Evolutionary conservation across 2,329 filamentous ascomycete species (phyloP), one percentile per base, ranked within the genome.

Genomic region (Apiospora phragmitis): DNA sequence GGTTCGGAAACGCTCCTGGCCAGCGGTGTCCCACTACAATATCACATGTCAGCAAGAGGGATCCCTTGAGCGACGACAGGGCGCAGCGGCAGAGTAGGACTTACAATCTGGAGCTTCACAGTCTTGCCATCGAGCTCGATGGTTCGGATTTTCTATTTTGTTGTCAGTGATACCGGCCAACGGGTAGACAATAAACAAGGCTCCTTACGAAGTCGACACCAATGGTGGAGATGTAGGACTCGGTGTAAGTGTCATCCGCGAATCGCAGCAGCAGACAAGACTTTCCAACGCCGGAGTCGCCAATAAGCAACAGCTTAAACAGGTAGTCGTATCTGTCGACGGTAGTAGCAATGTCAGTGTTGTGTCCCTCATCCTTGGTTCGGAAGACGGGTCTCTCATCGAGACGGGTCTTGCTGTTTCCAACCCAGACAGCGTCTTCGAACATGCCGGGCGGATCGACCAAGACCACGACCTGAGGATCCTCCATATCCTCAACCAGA

Each of bases 301-400:
- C 96, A 91, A 99, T 99, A 88, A 99, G 95, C 85, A 99, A 94
- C 77, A 99, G 94, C 92, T 99, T 99, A 92, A 99, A 99, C 81
- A 99, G 94, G 85, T 99, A 99, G 84, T 99, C 96, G 93, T 99
- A 99, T 96, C 96, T 98, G 81, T 72, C 8, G 24, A 43, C 7
- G n/a, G 42, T 42, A 43, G 32, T 16, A 55, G 47, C 38, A 29
- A 41, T 14, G 47, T 51, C 35, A 42, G 42, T 12, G 4, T 43
- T 43, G 7, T 2, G 3, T 12, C 12, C 26, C 38, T 29, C 9
- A 21, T n/a, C 12, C 5, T 67, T 67, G 24, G n/a, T 21, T 1
- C 38, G 38, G 21, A 67, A 67, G n/a, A 45, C n/a, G 12, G 65
- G 65, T 2, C 3, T 43, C 14, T 43, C 65, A 11, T 45, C 26